Conservation (phyloP, 495 filamentous ascomycete species). For the Umbilicaria muhlenbergii region DNA sequence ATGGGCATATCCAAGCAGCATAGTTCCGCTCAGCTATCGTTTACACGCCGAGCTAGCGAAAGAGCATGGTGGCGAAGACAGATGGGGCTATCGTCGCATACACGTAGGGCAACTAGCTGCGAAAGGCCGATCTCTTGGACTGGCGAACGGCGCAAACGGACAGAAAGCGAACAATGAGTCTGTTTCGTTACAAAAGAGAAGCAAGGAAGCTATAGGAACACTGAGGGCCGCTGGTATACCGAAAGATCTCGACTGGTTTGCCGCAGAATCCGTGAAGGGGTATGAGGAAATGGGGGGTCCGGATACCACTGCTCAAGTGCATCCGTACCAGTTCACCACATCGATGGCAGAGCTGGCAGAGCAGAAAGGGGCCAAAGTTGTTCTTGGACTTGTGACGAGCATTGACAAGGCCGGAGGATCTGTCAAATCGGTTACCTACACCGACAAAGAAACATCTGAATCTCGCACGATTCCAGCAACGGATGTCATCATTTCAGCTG, state of each 20-base stretch:
- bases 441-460: constrained; percentile 42
- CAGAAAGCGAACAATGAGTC: constrained; percentile 16
- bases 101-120: constrained; percentile 59
- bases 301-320: constrained; percentile 77
- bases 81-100: constrained; percentile 79
- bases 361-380: constrained; percentile 57
- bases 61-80: constrained; percentile 63
- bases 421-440: constrained; percentile 61
- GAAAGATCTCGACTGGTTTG: constrained; percentile 75
- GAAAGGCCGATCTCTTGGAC: constrained; percentile 29
- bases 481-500: constrained; percentile 69
- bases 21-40: constrained; percentile 76
- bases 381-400: constrained; percentile 45
- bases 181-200: constrained; percentile 59
- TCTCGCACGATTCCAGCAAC: constrained; percentile 53
- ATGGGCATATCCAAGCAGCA: constrained; percentile 80
- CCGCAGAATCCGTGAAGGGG: constrained; percentile 41
- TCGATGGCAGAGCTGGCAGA: constrained; percentile 68
- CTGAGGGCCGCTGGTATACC: constrained; percentile 51
- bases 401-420: constrained; percentile 38
- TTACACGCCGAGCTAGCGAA: constrained; percentile 73
- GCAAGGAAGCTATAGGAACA: constrained; percentile 39
- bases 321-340: constrained; percentile 85
- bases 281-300: constrained; percentile 79
- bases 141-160: constrained; percentile 15